These are phyloP conservation scores for Aspergillus tubingensis DNA, from an alignment of 2,329 filamentous ascomycete species.

Conservation along the genomic window DNA sequence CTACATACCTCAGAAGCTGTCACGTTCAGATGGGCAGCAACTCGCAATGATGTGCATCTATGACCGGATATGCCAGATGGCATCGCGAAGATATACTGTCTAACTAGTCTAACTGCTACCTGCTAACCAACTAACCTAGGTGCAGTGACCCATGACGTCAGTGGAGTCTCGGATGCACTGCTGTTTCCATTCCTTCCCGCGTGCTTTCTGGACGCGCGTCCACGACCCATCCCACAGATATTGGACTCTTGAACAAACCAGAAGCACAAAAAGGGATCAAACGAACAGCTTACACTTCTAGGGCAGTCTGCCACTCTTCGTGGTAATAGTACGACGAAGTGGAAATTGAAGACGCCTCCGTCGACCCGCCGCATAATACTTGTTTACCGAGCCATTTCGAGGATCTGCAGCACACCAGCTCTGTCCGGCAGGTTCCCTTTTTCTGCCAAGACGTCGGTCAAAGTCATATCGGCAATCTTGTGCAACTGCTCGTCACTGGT, in stretches of 20 bases:
- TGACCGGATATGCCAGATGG: neutral
- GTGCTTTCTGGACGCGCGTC: neutral
- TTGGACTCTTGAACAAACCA: no score
- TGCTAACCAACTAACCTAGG: neutral
- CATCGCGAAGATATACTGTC: no score
- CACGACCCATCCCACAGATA: neutral
- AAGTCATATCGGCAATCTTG: constrained; percentile 3
- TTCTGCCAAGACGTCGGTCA: constrained; percentile 3
- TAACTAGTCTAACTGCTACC: neutral
- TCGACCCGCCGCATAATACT: neutral
- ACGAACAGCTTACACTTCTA: no score
- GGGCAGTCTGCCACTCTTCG: no score
- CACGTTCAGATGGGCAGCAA: neutral
- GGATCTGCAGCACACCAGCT: neutral
- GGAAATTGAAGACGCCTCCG: neutral
- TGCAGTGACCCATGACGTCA: neutral
- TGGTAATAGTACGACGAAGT: neutral
- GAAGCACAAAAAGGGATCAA: no score
- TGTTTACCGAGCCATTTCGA: neutral
- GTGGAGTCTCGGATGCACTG: neutral
- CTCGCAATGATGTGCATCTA: neutral
- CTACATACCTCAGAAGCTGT: neutral
- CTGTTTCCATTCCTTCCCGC: neutral
- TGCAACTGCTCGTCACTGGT: constrained; percentile 6
- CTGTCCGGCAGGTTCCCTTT: neutral